Base-by-base conservation (phyloP, 345 rosid species). In the Isatis tinctoria region DNA sequence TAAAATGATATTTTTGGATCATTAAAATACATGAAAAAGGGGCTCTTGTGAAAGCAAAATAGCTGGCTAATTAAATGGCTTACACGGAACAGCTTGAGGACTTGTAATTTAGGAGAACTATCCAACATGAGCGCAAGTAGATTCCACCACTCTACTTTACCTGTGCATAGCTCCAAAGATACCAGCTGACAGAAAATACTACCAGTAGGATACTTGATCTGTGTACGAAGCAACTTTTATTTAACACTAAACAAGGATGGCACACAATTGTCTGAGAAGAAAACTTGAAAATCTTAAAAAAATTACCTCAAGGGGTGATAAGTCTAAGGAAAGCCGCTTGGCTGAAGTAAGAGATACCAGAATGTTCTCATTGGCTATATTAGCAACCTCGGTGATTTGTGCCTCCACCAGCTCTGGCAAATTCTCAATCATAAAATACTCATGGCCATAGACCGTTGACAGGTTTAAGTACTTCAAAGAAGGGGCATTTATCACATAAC, bases 381-480 rank as follows among this genome's bases (percentile, higher is more conserved):
- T 0, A 12, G 12, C 56, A 28, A 69, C 32, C 13, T 68, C 3
- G 7, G 5, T 28, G 40, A 68, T 16, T 7, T 27, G 40, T 6
- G 63, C 73, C 63, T 68, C 73, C 27, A 27, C 62, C 8, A 68
- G 40, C 62, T 68, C 28, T 4, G 40, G 39, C 2, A 28, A n/a
- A 16, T 54, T 53, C 27, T 68, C 72, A 54, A 68, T 68, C 62
- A 68, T 14, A 37, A 11, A 39, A 26, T 12, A 28, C 4, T 27
- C 61, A n/a, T 28, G 1, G 9, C 0, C 17, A 6, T 0, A 5
- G 3, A 67, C n/a, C 16, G 51, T 12, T 2, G 17, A 3, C 10
- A 67, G 26, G 53, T 56, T 2, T 48, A 69, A 54, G 53, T 69
- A 40, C 56, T 41, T 69, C 53, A 69, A 69, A 69, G 41, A 59